Conservation (phyloP, 2,329 filamentous ascomycete genomes). For the Xylaria arbuscula region DNA sequence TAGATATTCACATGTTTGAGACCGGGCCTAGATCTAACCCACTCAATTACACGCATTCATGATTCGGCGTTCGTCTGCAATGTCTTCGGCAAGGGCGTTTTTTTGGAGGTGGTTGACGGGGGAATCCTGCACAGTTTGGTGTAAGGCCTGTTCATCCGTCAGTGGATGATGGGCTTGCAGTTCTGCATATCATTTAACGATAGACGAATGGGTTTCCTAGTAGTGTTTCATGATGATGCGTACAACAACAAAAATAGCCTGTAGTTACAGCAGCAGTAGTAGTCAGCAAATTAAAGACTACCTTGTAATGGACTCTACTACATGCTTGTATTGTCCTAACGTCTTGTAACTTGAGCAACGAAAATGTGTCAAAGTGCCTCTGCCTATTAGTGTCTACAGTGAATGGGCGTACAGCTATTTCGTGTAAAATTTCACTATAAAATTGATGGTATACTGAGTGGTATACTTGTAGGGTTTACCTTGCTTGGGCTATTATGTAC, state of each 20-base stretch:
- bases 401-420: no score
- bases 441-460: no score
- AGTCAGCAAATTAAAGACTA: conserved; percentile 6
- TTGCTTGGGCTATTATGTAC: no score
- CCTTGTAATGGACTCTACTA: background rate
- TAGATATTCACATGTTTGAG: background rate
- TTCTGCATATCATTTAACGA: background rate
- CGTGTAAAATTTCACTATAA: no score
- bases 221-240: background rate
- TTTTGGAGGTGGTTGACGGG: conserved; percentile 11
- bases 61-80: conserved; percentile 25
- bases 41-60: conserved; percentile 3
- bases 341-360: no score
- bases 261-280: no score
- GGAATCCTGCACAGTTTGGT: background rate
- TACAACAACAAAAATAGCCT: background rate
- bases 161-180: background rate
- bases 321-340: background rate
- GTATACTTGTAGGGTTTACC: no score
- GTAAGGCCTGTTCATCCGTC: background rate
- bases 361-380: no score
- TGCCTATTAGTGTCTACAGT: no score
- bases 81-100: conserved; percentile 32
- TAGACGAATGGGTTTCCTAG: background rate
- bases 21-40: background rate